Conservation (phyloP, 192 early-diverging fungal genomes). For the Radiomyces spectabilis region DNA sequence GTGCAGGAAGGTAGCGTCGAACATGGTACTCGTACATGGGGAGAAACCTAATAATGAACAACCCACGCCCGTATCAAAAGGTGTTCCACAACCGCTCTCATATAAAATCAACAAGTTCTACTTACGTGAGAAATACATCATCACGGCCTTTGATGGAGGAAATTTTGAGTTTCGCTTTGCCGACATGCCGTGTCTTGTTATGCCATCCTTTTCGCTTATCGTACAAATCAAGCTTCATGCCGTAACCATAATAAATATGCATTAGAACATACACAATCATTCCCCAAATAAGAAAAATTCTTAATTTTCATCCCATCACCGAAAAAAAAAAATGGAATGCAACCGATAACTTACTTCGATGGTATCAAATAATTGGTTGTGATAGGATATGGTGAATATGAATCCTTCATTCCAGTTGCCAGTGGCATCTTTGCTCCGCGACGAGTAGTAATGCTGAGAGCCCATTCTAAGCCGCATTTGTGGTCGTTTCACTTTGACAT, state of each 20-base stretch:
- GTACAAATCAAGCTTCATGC: slow-evolving; percentile 35
- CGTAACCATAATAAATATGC: too few relatives aligned
- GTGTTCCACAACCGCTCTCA: too few relatives aligned
- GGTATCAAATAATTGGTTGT: slow-evolving; percentile 75
- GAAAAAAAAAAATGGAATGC: slow-evolving; percentile 1
- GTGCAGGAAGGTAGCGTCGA: slow-evolving; percentile 17
- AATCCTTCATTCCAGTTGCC: slow-evolving; percentile 77
- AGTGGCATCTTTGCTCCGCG: slow-evolving; percentile 34
- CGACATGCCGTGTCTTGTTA: slow-evolving; percentile 24
- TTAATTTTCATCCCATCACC: too few relatives aligned
- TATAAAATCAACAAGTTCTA: background rate
- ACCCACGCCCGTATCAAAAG: background rate
- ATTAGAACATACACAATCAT: too few relatives aligned
- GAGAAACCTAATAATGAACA: slow-evolving; percentile 10
- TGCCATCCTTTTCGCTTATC: slow-evolving; percentile 25
- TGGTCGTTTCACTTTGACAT: slow-evolving; percentile 6
- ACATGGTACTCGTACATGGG: slow-evolving; percentile 31
- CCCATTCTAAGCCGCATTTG: slow-evolving; percentile 25
- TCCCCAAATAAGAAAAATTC: too few relatives aligned
- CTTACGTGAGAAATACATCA: slow-evolving; percentile 33
- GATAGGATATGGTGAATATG: slow-evolving; percentile 60
- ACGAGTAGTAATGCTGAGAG: slow-evolving; percentile 34
- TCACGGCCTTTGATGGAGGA: slow-evolving; percentile 11
- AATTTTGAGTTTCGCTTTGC: slow-evolving; percentile 29
- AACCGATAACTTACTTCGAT: slow-evolving; percentile 28